Base-by-base conservation (phyloP, 805 yeast species). In the Yamadazyma endophytica region DNA sequence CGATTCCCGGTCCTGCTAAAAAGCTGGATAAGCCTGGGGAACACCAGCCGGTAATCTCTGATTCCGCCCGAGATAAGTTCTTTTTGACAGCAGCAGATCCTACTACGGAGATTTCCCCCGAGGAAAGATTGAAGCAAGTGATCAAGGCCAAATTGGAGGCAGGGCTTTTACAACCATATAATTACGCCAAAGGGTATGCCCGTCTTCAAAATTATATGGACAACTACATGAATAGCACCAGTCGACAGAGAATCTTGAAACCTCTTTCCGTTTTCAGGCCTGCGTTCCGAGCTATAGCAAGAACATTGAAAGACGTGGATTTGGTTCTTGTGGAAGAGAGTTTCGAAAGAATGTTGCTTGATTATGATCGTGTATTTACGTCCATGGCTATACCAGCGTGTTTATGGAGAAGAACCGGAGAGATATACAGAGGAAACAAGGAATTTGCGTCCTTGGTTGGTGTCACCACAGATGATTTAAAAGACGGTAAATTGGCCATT, bases 381-480 rank as follows among this genome's bases (percentile, higher is more conserved):
- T 82, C 95, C 4, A 88, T 90, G 96, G 96, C 97, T 5, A 87
- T 90, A 39, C 97, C 97, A 2, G 96, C 97, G 1, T 90, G 97
- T 59, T 67, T 90, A 17, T 90, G 97, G 97, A 67, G 97, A 52
- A 79, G 97, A 46, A 89, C 97, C 0, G 97, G 97, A 2, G 97
- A 90, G 45, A 90, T 90, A 3, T 90, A 86, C 47, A 61, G 97
- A 39, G 97, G 96, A 1, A 90, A 90, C 56, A 88, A 89, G 52
- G 97, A 90, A 54, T 90, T 90, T 73, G 97, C 97, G 0, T 82
- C 89, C 1, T 58, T 90, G 33, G 96, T 90, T 2, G 95, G 88
- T 13, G 95, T 86, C 15, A 74, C 78, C 17, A 86, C 90, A 2
- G 97, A 89, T 51, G 96, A 88, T 52, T 61, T 90, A 49, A 78